A percentile compares a stretch with the other conserved stretches of the same genome.
Evolutionary conservation across 2,329 filamentous ascomycete species (phyloP).

Genomic region (Dothidotthia symphoricarpi): DNA sequence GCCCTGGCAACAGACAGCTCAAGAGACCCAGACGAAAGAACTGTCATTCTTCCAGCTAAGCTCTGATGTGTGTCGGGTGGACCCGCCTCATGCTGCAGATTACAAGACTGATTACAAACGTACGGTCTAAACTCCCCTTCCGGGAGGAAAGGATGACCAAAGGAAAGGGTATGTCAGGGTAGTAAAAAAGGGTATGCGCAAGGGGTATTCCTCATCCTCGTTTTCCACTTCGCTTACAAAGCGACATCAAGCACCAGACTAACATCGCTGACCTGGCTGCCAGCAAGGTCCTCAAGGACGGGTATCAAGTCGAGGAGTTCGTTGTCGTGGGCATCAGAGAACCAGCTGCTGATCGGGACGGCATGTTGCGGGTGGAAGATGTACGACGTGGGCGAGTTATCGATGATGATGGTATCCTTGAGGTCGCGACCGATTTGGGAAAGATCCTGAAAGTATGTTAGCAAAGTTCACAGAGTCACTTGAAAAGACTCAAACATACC

Average conservation of each 20-base stretch:
- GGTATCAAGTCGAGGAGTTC: conserved; percentile 96
- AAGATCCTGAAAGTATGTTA: conserved; percentile 61
- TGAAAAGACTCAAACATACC: conserved; percentile 38
- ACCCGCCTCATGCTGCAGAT: conserved; percentile 35
- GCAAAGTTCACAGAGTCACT: neutral
- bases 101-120: conserved; percentile 41
- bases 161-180: conserved; percentile 19
- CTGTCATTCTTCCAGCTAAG: conserved; percentile 1
- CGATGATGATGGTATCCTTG: conserved; percentile 97
- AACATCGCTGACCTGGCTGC: conserved; percentile 85
- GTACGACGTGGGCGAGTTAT: conserved; percentile 98
- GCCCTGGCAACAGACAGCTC: neutral
- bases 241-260: conserved; percentile 94
- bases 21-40: conserved; percentile 1
- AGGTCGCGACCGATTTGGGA: conserved; percentile 95
- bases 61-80: conserved; percentile 4
- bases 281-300: conserved; percentile 93
- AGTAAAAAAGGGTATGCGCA: conserved; percentile 26
- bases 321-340: conserved; percentile 98
- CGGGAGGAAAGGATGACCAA: conserved; percentile 13
- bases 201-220: conserved; percentile 22
- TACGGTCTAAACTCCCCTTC: conserved; percentile 4
- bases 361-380: conserved; percentile 99
- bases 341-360: conserved; percentile 99
- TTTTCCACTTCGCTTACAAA: conserved; percentile 48